A percentile compares a stretch with the other conserved stretches of the same genome.
These are phyloP conservation scores for Lentinus polychrous DNA, from an alignment of 1,284 basidiomycete genomes.

Conservation along the genomic window DNA sequence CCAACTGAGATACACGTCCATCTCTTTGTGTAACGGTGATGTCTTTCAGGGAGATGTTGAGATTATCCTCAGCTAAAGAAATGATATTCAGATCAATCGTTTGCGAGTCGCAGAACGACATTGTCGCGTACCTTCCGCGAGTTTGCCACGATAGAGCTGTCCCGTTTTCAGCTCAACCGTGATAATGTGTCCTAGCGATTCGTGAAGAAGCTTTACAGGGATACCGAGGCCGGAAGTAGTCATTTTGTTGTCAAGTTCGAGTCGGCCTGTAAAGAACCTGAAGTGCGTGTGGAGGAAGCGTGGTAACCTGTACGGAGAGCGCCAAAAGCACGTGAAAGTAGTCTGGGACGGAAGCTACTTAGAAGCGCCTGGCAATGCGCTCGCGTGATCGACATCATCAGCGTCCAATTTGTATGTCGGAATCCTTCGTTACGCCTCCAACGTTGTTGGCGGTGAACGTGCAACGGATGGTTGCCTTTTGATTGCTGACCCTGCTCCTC, in stretches of 20 bases:
- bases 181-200: conserved; percentile 93
- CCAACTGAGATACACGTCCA: conserved; percentile 97
- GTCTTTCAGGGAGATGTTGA: conserved; percentile 95
- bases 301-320: no score
- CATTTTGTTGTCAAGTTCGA: conserved; percentile 18
- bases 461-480: no score
- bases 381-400: no score
- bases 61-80: conserved; percentile 87
- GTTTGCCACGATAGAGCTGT: conserved; percentile 93
- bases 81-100: conserved; percentile 1
- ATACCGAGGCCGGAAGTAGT: conserved; percentile 66
- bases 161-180: conserved; percentile 98
- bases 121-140: conserved; percentile 75
- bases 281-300: background rate
- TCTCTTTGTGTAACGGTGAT: conserved; percentile 98
- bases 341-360: no score
- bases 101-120: no score
- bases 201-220: conserved; percentile 88
- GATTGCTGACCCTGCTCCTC: no score
- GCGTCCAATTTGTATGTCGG: no score
- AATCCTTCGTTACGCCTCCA: no score
- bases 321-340: no score
- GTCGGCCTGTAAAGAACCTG: background rate
- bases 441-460: no score
- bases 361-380: no score